Evolutionary conservation across 2,329 filamentous ascomycete genomes (phyloP).

Genomic region (Fusarium newnesense): DNA sequence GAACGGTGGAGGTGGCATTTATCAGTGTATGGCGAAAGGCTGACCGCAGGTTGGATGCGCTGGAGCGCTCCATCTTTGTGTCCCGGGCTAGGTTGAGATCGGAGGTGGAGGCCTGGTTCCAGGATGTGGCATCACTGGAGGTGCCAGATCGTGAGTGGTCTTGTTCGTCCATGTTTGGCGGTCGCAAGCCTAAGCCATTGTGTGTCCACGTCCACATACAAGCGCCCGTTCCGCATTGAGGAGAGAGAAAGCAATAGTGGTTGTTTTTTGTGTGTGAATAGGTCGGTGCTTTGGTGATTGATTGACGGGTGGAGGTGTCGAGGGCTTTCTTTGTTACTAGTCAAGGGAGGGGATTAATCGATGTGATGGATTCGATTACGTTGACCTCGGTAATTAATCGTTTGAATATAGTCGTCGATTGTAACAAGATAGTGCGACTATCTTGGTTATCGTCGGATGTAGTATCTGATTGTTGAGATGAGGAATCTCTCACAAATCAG

Average conservation of each 20-base stretch:
- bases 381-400: not conserved
- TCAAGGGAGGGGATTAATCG: conserved; percentile 1
- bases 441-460: conserved; percentile 11
- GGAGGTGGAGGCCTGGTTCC: conserved; percentile 47
- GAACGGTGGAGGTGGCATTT: conserved; percentile 60
- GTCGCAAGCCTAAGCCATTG: conserved; percentile 58
- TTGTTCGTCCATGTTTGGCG: conserved; percentile 59
- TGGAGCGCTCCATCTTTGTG: conserved; percentile 50
- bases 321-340: conserved; percentile 16
- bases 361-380: not conserved
- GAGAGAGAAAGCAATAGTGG: conserved; percentile 17
- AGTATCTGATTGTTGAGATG: conserved; percentile 19
- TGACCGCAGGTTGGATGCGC: conserved; percentile 50
- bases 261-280: conserved; percentile 5
- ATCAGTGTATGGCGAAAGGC: conserved; percentile 46
- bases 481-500: conserved; percentile 23
- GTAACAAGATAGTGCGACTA: not conserved
- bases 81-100: conserved; percentile 44
- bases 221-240: conserved; percentile 48
- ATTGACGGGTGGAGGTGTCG: conserved; percentile 9
- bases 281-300: conserved; percentile 7
- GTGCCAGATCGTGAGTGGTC: conserved; percentile 49
- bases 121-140: conserved; percentile 49
- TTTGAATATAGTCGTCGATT: not conserved
- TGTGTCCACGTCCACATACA: conserved; percentile 53